Evolutionary conservation across 2,329 filamentous ascomycete species (phyloP).

Genomic region (Tolypocladium ovalisporum): DNA sequence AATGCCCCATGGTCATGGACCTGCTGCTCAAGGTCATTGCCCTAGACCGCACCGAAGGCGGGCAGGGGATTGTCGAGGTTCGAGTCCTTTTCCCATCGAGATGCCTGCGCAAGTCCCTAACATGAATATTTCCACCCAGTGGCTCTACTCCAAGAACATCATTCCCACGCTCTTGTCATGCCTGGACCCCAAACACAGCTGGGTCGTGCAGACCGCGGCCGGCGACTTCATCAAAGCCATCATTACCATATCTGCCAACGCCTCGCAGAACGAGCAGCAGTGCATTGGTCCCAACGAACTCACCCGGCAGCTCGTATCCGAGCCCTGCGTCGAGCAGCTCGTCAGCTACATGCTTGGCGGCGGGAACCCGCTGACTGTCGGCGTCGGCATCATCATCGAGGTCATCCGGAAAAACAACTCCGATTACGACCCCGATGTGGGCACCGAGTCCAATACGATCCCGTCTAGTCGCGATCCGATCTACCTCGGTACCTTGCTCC

Average conservation of each 20-base stretch:
- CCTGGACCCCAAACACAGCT: slow-evolving; percentile 72
- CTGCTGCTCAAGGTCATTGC: slow-evolving; percentile 93
- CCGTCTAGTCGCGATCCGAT: slow-evolving; percentile 88
- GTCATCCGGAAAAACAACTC: slow-evolving; percentile 99
- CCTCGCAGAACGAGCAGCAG: slow-evolving; percentile 95
- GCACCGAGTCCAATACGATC: slow-evolving; percentile 64
- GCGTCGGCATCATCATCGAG: slow-evolving; percentile 94
- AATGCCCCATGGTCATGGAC: slow-evolving; percentile 98
- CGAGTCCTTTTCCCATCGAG: slow-evolving; percentile 17
- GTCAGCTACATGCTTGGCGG: slow-evolving; percentile 86
- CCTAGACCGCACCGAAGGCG: slow-evolving; percentile 82
- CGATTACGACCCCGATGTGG: slow-evolving; percentile 90
- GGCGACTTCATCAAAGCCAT: slow-evolving; percentile 98
- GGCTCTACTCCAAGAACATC: slow-evolving; percentile 82
- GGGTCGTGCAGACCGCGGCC: slow-evolving; percentile 89
- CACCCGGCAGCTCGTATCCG: slow-evolving; percentile 86
- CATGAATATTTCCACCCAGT: slow-evolving; percentile 37
- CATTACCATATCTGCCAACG: slow-evolving; percentile 97
- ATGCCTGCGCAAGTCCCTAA: slow-evolving; percentile 8
- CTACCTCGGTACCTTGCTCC: slow-evolving; percentile 81
- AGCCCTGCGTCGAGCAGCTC: slow-evolving; percentile 71
- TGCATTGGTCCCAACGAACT: slow-evolving; percentile 97
- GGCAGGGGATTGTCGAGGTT: slow-evolving; percentile 88
- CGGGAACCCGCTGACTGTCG: slow-evolving; percentile 88
- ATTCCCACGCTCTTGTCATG: slow-evolving; percentile 82